phyloP scores from a whole-genome alignment of 306 rosid genomes.

The Fragaria nilgerrensis region DNA sequence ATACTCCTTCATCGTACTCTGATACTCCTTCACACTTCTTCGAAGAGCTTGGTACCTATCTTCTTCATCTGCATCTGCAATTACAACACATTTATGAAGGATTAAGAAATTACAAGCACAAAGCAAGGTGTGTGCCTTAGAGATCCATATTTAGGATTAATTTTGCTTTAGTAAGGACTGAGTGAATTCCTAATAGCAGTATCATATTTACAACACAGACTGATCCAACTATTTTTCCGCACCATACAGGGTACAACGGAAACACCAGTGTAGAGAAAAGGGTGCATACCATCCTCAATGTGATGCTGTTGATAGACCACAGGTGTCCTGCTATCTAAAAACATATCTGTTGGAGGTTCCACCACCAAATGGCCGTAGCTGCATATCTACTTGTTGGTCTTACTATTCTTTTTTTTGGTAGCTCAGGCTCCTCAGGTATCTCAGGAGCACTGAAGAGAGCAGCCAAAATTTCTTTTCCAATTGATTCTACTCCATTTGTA shows the following conservation, averaged over 20 bases:
- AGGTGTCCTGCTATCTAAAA: conserved; percentile 32
- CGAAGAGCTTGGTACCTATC: conserved; percentile 59
- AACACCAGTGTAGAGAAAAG: conserved; percentile 15
- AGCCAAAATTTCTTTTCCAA: conserved; percentile 40
- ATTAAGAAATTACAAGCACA: background rate
- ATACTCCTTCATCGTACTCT: conserved; percentile 63
- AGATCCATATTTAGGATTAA: background rate
- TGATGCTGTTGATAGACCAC: conserved; percentile 30
- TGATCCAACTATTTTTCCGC: background rate
- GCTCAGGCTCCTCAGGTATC: conserved; percentile 36
- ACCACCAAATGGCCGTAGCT: conserved; percentile 40
- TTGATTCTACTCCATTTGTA: conserved; percentile 30
- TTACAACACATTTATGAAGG: conserved; percentile 11
- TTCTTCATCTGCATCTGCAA: conserved; percentile 63
- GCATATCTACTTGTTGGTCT: conserved; percentile 33
- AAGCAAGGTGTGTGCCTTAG: background rate
- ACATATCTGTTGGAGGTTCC: conserved; percentile 48
- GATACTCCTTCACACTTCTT: conserved; percentile 69
- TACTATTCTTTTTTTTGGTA: conserved; percentile 36
- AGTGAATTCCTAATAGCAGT: background rate
- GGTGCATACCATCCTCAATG: conserved; percentile 46
- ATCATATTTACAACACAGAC: background rate
- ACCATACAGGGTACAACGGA: background rate
- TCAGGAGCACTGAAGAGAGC: conserved; percentile 49
- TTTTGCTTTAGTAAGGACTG: background rate